phyloP scores from a whole-genome alignment of 768 basidiomycete species.

The Pulveroboletus sp. region DNA sequence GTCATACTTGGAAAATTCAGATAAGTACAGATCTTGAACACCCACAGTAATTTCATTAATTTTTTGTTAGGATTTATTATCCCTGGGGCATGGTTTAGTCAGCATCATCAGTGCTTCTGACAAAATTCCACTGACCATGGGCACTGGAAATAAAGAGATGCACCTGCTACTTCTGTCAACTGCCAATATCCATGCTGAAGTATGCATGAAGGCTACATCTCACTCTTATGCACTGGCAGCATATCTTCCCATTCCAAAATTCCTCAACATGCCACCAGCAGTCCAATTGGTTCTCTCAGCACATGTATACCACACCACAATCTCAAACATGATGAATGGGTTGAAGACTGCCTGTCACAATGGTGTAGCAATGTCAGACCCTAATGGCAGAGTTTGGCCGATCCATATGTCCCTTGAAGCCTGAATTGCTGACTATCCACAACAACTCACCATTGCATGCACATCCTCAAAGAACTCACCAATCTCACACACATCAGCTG shows the following conservation, averaged over 20 bases:
- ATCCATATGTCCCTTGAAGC: constrained; percentile 9
- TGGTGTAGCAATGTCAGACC: constrained; percentile 29
- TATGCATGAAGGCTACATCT: background rate
- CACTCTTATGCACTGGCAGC: background rate
- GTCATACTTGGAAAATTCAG: too few species aligned
- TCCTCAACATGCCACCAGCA: background rate
- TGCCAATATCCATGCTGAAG: background rate
- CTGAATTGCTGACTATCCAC: constrained; percentile 17
- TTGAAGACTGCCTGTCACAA: constrained; percentile 27
- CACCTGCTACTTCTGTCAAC: background rate
- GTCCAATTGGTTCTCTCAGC: background rate
- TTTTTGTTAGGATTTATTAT: too few species aligned
- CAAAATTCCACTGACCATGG: too few species aligned
- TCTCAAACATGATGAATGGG: background rate
- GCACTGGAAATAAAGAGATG: background rate
- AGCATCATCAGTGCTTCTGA: too few species aligned
- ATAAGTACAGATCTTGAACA: too few species aligned
- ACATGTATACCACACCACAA: background rate
- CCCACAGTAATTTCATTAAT: too few species aligned
- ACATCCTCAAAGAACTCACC: constrained; percentile 9
- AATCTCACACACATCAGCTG: constrained; percentile 6
- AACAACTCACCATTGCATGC: constrained; percentile 9
- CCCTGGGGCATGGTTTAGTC: too few species aligned
- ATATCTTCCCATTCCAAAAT: background rate
- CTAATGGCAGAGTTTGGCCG: constrained; percentile 1